Evolutionary conservation across 164 flowering plant species (phyloP), one percentile per base, ranked within the genome.

Genomic region (Buxus sempervirens): DNA sequence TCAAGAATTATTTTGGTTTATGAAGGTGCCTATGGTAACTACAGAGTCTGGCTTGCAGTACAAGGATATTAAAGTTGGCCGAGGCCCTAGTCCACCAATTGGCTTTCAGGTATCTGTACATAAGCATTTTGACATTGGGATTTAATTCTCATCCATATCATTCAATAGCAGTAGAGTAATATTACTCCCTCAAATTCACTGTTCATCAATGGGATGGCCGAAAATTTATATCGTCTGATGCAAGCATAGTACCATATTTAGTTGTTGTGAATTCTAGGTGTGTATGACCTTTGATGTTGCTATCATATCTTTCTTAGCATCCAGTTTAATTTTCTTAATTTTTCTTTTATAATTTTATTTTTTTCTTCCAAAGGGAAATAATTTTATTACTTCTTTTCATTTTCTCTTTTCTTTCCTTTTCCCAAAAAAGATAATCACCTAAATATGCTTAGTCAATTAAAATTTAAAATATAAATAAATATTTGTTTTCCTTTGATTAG

Each of bases 11-110:
- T 23, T 55, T 22, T 32, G 18, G 65, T 10, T 42, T 66, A 22
- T 86, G 73, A 74, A 91, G 98, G 90, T 85, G 60, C 86, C 94
- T 5, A 88, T 86, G 96, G 88, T 89, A 74, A 92, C 94, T 51
- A 95, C 97, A 21, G 97, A 88, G 61, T 90, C 99, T 8, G 99
- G 99, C 57, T 84, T 95, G 88, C 96, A 95, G 76, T 95, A 89
- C 77, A 95, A 90, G 82, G 99, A 95, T 76, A 90, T 95, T 19
- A 86, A 85, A 77, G 84, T 89, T 71, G 97, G 99, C 24, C 25
- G 13, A 19, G 99, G 99, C 38, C 97, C 99, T 41, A 86, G 84
- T 78, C 97, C 99, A 2, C 99, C 99, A 15, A 69, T 90, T 80
- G 97, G 99, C 62, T 95, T 84, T 81, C 99, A 95, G 94, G 98